Conservation (phyloP, 345 rosid genomes). For the Euphorbia tirucalli region DNA sequence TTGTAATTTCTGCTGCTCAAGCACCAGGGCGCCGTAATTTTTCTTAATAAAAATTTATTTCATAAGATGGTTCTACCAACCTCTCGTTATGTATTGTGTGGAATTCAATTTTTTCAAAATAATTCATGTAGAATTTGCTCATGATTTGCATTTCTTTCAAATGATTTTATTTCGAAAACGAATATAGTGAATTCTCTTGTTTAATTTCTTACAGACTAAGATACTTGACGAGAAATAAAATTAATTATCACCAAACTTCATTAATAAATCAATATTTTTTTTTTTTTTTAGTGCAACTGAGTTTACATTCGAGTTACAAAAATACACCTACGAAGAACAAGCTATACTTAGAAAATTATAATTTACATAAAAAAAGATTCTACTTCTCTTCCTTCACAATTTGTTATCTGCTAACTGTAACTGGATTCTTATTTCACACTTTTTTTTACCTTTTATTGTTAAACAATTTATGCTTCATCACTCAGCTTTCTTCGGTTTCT, state of each 20-base stretch:
- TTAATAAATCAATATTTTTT: too few species aligned
- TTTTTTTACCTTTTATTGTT: not conserved
- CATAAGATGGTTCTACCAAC: too few species aligned
- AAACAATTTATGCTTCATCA: not conserved
- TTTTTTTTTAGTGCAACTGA: not conserved
- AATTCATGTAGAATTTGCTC: too few species aligned
- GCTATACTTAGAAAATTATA: slow-evolving; percentile 14
- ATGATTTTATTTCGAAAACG: too few species aligned
- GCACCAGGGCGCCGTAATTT: not conserved
- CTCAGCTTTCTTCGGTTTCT: slow-evolving; percentile 15
- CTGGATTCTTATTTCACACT: not conserved
- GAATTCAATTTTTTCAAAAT: too few species aligned
- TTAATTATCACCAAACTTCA: not conserved
- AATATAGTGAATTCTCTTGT: too few species aligned
- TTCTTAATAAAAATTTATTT: not conserved
- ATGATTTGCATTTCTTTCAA: too few species aligned
- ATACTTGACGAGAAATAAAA: not conserved
- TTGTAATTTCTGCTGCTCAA: not conserved
- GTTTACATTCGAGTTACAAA: not conserved
- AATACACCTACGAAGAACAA: slow-evolving; percentile 10
- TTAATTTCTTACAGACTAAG: too few species aligned
- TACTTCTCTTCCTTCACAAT: not conserved
- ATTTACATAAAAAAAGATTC: slow-evolving; percentile 4
- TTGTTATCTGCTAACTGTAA: too few species aligned
- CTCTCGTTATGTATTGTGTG: not conserved